A percentile compares a stretch with the other conserved stretches of the same genome.
Conservation (phyloP, 805 yeast genomes). For the Candida quercuum region DNA sequence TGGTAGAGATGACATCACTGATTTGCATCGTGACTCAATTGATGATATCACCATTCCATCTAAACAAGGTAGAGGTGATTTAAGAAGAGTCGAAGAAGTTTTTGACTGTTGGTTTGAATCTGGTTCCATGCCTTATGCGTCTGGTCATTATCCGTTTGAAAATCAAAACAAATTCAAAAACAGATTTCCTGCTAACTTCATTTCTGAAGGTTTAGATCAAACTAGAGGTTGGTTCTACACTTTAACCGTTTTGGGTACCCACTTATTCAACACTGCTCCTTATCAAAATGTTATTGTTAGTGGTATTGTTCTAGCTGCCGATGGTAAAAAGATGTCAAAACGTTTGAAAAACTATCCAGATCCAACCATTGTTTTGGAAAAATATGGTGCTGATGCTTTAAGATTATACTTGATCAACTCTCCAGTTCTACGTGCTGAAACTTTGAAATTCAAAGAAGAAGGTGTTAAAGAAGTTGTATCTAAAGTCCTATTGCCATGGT, state of each 20-base stretch:
- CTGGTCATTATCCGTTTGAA: constrained; percentile 96
- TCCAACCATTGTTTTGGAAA: constrained; percentile 73
- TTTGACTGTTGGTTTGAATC: constrained; percentile 99
- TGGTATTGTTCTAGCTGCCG: constrained; percentile 95
- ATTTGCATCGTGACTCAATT: constrained; percentile 89
- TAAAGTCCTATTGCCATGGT: constrained; percentile 96
- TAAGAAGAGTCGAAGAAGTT: constrained; percentile 93
- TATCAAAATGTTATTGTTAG: constrained; percentile 92
- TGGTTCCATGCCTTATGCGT: constrained; percentile 98
- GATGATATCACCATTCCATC: constrained; percentile 94
- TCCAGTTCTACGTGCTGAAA: constrained; percentile 94
- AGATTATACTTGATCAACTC: constrained; percentile 95
- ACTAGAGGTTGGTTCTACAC: constrained; percentile 99
- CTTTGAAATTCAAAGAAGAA: constrained; percentile 94
- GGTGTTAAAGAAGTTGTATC: constrained; percentile 98
- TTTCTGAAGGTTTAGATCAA: constrained; percentile 98
- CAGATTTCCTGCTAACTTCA: constrained; percentile 95
- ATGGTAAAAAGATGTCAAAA: constrained; percentile 99
- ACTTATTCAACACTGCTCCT: constrained; percentile 87
- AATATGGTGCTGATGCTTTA: constrained; percentile 97
- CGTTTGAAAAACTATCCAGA: constrained; percentile 97
- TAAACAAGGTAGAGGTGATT: constrained; percentile 75
- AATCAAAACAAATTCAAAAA: constrained; percentile 60
- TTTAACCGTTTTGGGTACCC: constrained; percentile 91
- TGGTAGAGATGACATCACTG: constrained; percentile 77